Evolutionary conservation across 192 early-diverging fungal genomes (phyloP), one percentile per base, ranked within the genome.

Genomic region (Umbelopsis sp.): DNA sequence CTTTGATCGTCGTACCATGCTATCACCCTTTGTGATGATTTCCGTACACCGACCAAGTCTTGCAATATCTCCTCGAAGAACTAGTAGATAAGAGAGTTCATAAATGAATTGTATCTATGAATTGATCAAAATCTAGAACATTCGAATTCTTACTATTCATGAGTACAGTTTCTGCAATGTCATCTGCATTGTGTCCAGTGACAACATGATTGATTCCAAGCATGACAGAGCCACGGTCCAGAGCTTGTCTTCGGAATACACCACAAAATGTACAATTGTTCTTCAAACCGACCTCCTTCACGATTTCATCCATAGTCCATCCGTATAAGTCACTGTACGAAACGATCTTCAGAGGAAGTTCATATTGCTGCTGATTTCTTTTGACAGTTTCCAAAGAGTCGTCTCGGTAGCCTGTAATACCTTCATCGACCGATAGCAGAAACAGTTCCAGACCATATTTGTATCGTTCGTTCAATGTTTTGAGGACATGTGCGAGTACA

Each of bases 191-290:
- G 68, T 99, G 97, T 43, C 97, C 97, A 2, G 97, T 99, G 20
- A 99, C 94, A 76, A 99, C 96, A 73, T 99, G 97, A 78, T 97
- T 91, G 2, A 95, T 93, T 31, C 90, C 84, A 25, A 99, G 84
- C 88, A 96, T 86, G 50, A 92, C 87, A 1, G 96, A 94, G 44
- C 97, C 97, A 50, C 97, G 85, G 69, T 99, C 97, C 56, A 99
- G 82, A 45, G 97, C 97, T 79, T 99, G 97, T 24, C 97, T 87
- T 54, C 97, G 89, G 76, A 99, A 98, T 45, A 99, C 97, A 51
- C 97, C 97, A 74, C 97, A 99, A 76, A 97, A 99, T 16, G 97
- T 99, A 81, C 97, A 99, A 80, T 99, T 99, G 80, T 97, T 99
- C 78, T 98, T 98, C 65, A 91, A 85, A 0, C 97, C 97, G 21